These are phyloP conservation scores for Dactylellina haptotyla DNA, from an alignment of 2,329 filamentous ascomycete species.

Conservation along the genomic window DNA sequence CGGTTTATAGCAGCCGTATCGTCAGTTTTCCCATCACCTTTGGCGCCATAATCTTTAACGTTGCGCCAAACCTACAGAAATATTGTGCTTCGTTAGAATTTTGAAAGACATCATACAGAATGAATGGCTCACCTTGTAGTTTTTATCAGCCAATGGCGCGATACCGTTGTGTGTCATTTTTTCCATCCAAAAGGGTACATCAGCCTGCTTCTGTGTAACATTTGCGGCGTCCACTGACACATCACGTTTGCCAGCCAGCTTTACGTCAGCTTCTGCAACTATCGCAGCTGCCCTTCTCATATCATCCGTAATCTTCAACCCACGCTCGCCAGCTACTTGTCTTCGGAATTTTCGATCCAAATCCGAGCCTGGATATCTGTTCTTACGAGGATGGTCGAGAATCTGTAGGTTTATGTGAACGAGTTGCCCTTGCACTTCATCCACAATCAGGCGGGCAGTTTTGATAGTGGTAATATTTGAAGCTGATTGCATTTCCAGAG, in stretches of 20 bases:
- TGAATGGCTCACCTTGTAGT: not conserved
- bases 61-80: constrained; percentile 55
- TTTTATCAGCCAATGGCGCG: not conserved
- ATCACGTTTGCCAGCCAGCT: not conserved
- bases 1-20: constrained; percentile 60
- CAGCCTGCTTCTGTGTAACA: not conserved
- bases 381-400: not conserved
- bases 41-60: constrained; percentile 63
- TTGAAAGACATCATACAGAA: not conserved
- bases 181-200: not conserved
- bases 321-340: not conserved
- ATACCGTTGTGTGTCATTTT: not conserved
- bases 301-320: not conserved
- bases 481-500: not conserved
- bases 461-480: not conserved
- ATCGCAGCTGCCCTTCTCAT: not conserved
- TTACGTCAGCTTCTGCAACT: not conserved
- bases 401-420: not conserved
- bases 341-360: not conserved
- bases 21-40: constrained; percentile 58
- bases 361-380: not conserved
- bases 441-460: not conserved
- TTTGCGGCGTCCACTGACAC: not conserved
- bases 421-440: not conserved
- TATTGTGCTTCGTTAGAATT: not conserved